These are phyloP conservation scores for Pecoramyces ruminantium DNA, from an alignment of 192 early-diverging fungal genomes.

Conservation along the genomic window DNA sequence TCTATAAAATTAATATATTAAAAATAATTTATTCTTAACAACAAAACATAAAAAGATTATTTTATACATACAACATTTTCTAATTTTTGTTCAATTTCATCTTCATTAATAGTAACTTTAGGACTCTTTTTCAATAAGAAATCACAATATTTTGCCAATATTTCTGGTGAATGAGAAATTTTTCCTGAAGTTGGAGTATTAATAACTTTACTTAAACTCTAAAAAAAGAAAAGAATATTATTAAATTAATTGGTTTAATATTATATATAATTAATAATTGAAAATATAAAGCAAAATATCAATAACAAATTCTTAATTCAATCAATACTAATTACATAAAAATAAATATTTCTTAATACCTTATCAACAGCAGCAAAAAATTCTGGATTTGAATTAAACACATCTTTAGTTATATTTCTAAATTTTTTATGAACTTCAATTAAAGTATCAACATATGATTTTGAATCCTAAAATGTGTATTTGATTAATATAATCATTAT, in stretches of 20 bases:
- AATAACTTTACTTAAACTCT: neutral
- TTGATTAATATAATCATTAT: neutral
- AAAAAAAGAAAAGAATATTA: neutral
- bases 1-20: too few species aligned
- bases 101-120: conserved; percentile 48
- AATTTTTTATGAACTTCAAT: conserved; percentile 47
- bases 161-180: conserved; percentile 32
- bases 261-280: too few species aligned
- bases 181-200: neutral
- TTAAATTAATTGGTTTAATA: too few species aligned
- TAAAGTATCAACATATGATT: conserved; percentile 47
- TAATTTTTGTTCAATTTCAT: conserved; percentile 48
- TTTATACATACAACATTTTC: conserved; percentile 47
- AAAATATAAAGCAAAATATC: too few species aligned
- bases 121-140: conserved; percentile 68
- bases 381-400: conserved; percentile 44
- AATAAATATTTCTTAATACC: too few species aligned
- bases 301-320: too few species aligned
- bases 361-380: conserved; percentile 70
- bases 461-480: conserved; percentile 38
- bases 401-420: conserved; percentile 27
- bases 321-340: too few species aligned
- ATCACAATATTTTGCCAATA: conserved; percentile 83
- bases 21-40: neutral
- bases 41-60: too few species aligned